These are phyloP conservation scores for Leishmania major DNA, from an alignment of 208 protist genomes.

Conservation along the genomic window DNA sequence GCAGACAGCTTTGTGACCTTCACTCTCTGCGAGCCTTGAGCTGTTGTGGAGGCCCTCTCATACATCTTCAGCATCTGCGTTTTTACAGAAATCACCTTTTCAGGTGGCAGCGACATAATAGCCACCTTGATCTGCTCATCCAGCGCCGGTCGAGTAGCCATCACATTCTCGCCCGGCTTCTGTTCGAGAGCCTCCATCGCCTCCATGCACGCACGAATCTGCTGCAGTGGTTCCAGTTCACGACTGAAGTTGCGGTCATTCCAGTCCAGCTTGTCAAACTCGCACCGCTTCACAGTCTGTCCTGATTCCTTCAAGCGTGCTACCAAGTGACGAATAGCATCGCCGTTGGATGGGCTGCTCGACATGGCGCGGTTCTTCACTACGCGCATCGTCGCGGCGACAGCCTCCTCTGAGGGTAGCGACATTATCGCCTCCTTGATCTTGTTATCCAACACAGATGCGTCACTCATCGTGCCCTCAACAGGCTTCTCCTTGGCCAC, in stretches of 20 bases:
- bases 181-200: constrained; percentile 44
- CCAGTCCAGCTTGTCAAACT: constrained; percentile 56
- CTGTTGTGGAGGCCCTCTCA: constrained; percentile 8
- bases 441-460: constrained; percentile 18
- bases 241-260: constrained; percentile 56
- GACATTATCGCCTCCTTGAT: constrained; percentile 50
- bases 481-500: constrained; percentile 14
- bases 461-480: constrained; percentile 2
- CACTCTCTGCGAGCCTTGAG: background rate
- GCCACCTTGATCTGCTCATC: constrained; percentile 45
- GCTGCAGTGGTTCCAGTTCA: constrained; percentile 39
- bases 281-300: constrained; percentile 28
- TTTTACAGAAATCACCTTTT: constrained; percentile 34
- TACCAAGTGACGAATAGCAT: constrained; percentile 45
- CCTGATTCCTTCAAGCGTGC: constrained; percentile 27
- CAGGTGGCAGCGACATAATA: constrained; percentile 38
- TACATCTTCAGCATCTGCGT: constrained; percentile 27
- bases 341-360: constrained; percentile 33
- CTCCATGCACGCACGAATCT: constrained; percentile 62
- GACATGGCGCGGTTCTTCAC: constrained; percentile 18
- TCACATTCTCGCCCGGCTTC: background rate
- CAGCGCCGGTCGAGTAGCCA: background rate
- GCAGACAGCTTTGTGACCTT: constrained; percentile 31
- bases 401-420: constrained; percentile 40
- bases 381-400: constrained; percentile 29